Evolutionary conservation across 1,284 basidiomycete genomes (phyloP).

Genomic region (Papiliotrema flavescens): DNA sequence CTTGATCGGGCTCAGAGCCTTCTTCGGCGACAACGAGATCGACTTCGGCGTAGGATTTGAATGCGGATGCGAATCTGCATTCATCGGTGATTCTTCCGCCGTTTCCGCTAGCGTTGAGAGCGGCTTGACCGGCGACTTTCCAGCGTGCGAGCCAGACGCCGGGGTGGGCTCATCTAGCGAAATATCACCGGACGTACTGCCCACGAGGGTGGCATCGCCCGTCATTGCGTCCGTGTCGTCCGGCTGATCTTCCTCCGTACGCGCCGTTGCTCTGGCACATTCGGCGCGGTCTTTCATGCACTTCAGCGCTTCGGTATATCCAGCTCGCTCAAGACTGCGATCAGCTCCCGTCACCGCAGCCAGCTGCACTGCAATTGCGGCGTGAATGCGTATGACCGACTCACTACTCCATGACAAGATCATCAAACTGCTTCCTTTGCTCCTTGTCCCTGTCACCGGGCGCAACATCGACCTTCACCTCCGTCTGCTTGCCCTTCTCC

Average conservation of each 20-base stretch:
- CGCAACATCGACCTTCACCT: background rate
- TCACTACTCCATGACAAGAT: constrained; percentile 5
- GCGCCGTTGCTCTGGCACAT: too few relatives aligned
- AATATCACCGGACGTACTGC: background rate
- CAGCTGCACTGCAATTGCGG: background rate
- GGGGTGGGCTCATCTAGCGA: background rate
- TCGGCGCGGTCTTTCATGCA: background rate
- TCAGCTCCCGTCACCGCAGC: background rate
- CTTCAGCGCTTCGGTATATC: background rate
- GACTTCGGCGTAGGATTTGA: background rate
- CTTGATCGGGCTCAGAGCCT: background rate
- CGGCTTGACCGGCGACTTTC: background rate
- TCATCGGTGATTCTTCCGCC: too few relatives aligned
- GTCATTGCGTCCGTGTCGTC: background rate
- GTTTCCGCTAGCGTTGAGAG: too few relatives aligned
- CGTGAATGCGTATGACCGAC: background rate
- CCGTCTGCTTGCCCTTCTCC: background rate
- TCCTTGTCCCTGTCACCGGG: background rate
- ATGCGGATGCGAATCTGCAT: too few relatives aligned
- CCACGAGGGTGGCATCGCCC: background rate
- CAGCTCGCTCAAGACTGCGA: constrained; percentile 4
- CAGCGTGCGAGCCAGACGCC: background rate
- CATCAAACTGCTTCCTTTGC: constrained; percentile 3
- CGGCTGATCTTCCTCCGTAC: background rate
- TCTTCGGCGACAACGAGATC: background rate